Percentiles rank a stretch among this genome's conserved stretches.
These are phyloP conservation scores for Babjeviella inositovora DNA, from an alignment of 805 yeast genomes.

Conservation along the genomic window DNA sequence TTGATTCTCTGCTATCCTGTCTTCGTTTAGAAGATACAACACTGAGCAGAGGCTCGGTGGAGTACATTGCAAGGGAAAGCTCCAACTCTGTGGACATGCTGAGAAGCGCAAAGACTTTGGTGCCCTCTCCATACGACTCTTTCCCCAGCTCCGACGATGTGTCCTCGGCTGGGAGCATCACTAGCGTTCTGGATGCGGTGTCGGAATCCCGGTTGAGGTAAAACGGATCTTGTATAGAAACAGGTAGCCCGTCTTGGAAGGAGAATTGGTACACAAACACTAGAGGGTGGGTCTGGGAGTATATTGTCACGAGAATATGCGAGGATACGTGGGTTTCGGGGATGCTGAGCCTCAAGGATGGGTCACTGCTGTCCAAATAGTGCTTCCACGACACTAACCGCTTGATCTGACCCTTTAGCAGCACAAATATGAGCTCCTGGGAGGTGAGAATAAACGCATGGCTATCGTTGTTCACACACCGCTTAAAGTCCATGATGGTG, in stretches of 20 bases:
- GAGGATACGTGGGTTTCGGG: constrained; percentile 7
- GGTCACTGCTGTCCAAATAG: constrained; percentile 35
- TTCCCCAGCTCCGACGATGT: no score
- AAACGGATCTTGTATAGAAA: constrained; percentile 19
- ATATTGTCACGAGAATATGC: constrained; percentile 7
- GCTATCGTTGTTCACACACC: constrained; percentile 9
- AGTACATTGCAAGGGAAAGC: no score
- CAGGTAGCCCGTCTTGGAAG: constrained; percentile 13
- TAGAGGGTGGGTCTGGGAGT: constrained; percentile 14
- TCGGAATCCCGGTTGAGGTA: no score
- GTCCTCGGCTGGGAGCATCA: no score
- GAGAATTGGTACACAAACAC: constrained; percentile 16
- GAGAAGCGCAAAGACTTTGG: no score
- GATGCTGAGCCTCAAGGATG: constrained; percentile 24
- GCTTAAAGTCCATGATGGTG: constrained; percentile 23
- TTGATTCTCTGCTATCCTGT: no score
- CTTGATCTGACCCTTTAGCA: constrained; percentile 12
- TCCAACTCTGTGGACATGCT: no score
- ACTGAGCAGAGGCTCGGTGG: no score
- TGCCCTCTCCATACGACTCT: no score
- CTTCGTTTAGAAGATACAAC: no score
- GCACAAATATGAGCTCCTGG: constrained; percentile 42
- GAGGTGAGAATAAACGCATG: constrained; percentile 45
- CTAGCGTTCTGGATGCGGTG: no score
- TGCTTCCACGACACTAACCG: constrained; percentile 65